Evolutionary conservation across 495 filamentous ascomycete species (phyloP).

Genomic region (Neurospora sublineolata): DNA sequence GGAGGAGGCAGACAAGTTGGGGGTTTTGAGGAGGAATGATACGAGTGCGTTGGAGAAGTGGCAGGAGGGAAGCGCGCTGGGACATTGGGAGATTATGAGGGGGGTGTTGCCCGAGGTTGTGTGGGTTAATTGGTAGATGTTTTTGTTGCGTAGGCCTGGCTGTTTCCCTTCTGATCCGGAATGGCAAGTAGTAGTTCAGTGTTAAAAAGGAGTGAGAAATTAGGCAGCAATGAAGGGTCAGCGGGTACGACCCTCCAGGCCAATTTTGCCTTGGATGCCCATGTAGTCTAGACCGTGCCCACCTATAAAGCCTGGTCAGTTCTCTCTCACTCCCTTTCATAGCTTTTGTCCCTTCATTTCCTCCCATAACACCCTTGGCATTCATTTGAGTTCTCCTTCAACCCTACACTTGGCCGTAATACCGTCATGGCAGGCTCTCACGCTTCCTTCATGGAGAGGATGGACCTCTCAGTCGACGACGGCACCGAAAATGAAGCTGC

Average conservation of each 20-base stretch:
- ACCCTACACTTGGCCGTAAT: neutral
- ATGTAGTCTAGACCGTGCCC: too few relatives aligned
- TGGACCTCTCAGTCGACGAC: neutral
- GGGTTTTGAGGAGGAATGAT: slow-evolving; percentile 42
- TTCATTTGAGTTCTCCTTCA: neutral
- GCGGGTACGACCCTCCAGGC: too few relatives aligned
- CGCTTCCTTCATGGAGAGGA: neutral
- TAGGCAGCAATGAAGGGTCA: neutral
- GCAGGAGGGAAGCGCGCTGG: slow-evolving; percentile 62
- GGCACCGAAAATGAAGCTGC: neutral
- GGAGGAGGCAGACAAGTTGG: slow-evolving; percentile 22
- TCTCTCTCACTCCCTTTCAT: too few relatives aligned
- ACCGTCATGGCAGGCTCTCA: neutral
- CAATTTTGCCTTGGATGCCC: too few relatives aligned
- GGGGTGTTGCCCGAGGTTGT: slow-evolving; percentile 63
- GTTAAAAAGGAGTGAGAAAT: neutral
- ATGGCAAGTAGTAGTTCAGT: neutral
- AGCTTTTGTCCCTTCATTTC: too few relatives aligned
- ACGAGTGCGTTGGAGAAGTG: slow-evolving; percentile 52
- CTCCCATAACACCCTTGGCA: neutral
- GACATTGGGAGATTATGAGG: slow-evolving; percentile 89
- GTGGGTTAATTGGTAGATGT: slow-evolving; percentile 76
- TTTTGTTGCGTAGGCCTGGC: too few relatives aligned
- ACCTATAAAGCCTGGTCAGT: too few relatives aligned
- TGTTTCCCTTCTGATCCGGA: neutral